These are phyloP conservation scores for Porodaedalea pini DNA, from an alignment of 1,284 basidiomycete genomes.

Conservation along the genomic window DNA sequence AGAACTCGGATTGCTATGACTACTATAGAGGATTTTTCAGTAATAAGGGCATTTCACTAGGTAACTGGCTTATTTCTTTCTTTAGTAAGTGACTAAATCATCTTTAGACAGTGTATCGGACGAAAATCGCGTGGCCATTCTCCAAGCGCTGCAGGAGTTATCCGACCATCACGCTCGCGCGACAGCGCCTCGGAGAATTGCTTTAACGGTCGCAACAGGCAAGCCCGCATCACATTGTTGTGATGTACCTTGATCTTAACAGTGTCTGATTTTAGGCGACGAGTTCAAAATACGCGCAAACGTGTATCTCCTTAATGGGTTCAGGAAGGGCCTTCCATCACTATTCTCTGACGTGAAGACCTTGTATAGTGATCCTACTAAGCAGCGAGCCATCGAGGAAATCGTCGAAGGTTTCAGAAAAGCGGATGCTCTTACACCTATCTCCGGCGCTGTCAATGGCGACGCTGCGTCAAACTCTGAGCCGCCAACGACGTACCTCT, in stretches of 20 bases:
- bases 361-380: slow-evolving; percentile 67
- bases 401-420: slow-evolving; percentile 57
- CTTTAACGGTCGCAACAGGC: slow-evolving; percentile 64
- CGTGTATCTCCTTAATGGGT: slow-evolving; percentile 68
- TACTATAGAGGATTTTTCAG: slow-evolving; percentile 78
- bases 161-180: slow-evolving; percentile 63
- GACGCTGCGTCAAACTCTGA: slow-evolving; percentile 33
- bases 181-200: slow-evolving; percentile 69
- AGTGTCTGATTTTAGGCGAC: slow-evolving; percentile 38
- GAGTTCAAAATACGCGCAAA: slow-evolving; percentile 66
- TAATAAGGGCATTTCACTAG: slow-evolving; percentile 62
- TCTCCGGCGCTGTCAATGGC: slow-evolving; percentile 25
- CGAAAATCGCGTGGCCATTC: slow-evolving; percentile 49
- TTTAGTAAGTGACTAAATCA: neutral
- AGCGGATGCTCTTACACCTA: slow-evolving; percentile 27
- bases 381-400: slow-evolving; percentile 69
- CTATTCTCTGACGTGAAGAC: slow-evolving; percentile 92
- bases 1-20: slow-evolving; percentile 81
- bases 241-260: neutral
- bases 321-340: slow-evolving; percentile 89
- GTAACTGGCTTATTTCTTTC: slow-evolving; percentile 37
- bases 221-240: slow-evolving; percentile 21
- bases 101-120: slow-evolving; percentile 42
- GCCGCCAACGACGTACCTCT: slow-evolving; percentile 87
- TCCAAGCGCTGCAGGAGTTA: slow-evolving; percentile 59